These are phyloP conservation scores for Penicillium thymicola DNA, from an alignment of 2,329 filamentous ascomycete genomes.

Conservation along the genomic window DNA sequence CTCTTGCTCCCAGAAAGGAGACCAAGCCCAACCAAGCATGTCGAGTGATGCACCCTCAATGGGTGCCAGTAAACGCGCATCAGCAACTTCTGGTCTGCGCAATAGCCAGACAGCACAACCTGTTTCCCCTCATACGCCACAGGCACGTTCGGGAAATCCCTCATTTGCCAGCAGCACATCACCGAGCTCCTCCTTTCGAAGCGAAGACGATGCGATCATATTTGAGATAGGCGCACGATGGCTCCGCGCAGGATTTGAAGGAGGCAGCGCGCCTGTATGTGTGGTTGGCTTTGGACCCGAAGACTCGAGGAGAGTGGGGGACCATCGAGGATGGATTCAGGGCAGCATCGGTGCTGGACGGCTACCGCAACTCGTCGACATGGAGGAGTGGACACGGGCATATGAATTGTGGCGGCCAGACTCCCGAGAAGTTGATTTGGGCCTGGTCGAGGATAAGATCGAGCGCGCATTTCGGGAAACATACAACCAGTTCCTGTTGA, in stretches of 20 bases:
- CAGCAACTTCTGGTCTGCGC: slow-evolving; percentile 29
- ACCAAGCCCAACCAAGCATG: slow-evolving; percentile 17
- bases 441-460: slow-evolving; percentile 78
- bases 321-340: slow-evolving; percentile 69
- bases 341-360: slow-evolving; percentile 49
- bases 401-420: slow-evolving; percentile 78
- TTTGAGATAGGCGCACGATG: slow-evolving; percentile 78
- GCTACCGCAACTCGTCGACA: slow-evolving; percentile 22
- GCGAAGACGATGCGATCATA: slow-evolving; percentile 80
- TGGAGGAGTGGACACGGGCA: slow-evolving; percentile 45
- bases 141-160: slow-evolving; percentile 49
- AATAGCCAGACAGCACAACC: slow-evolving; percentile 32
- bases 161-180: slow-evolving; percentile 56
- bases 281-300: slow-evolving; percentile 70
- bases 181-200: slow-evolving; percentile 55
- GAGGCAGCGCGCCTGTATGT: slow-evolving; percentile 72
- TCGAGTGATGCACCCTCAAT: slow-evolving; percentile 21
- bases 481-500: slow-evolving; percentile 69
- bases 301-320: slow-evolving; percentile 71
- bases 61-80: slow-evolving; percentile 26
- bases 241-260: slow-evolving; percentile 79
- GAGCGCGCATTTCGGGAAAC: slow-evolving; percentile 78
- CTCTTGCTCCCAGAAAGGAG: slow-evolving; percentile 10
- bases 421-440: slow-evolving; percentile 68
- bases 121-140: slow-evolving; percentile 60